These are phyloP conservation scores for Blastobotrys terrestris DNA, from an alignment of 805 yeast species.

Conservation along the genomic window DNA sequence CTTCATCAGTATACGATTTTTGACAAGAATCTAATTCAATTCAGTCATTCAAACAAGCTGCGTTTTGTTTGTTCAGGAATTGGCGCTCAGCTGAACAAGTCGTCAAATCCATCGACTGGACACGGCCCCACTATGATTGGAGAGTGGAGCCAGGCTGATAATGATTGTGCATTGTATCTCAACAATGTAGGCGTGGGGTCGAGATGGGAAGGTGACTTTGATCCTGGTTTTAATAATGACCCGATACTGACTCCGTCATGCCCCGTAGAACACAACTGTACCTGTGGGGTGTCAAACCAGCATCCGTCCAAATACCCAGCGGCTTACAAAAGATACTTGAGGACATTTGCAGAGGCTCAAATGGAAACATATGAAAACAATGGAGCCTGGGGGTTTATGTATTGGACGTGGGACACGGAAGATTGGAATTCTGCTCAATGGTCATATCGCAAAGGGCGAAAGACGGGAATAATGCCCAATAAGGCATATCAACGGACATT, in stretches of 20 bases:
- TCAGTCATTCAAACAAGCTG: slow-evolving; percentile 28
- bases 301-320: slow-evolving; percentile 48
- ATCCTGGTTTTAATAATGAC: slow-evolving; percentile 25
- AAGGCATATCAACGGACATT: slow-evolving; percentile 23
- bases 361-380: slow-evolving; percentile 65
- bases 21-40: slow-evolving; percentile 24
- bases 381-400: slow-evolving; percentile 65
- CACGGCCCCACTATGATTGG: slow-evolving; percentile 65
- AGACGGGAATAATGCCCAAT: slow-evolving; percentile 27
- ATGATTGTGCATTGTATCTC: slow-evolving; percentile 79
- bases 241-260: slow-evolving; percentile 23
- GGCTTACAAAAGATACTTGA: slow-evolving; percentile 46
- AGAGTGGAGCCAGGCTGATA: slow-evolving; percentile 81
- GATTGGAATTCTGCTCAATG: slow-evolving; percentile 27
- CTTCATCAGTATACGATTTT: slow-evolving; percentile 87
- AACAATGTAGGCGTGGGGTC: slow-evolving; percentile 78
- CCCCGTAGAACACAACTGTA: slow-evolving; percentile 48
- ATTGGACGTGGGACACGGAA: slow-evolving; percentile 90
- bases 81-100: slow-evolving; percentile 46
- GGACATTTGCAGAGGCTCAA: slow-evolving; percentile 74
- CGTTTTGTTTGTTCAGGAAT: slow-evolving; percentile 40
- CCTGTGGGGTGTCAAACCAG: slow-evolving; percentile 33
- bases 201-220: slow-evolving; percentile 59
- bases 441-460: slow-evolving; percentile 28
- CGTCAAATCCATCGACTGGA: slow-evolving; percentile 50